Conservation (phyloP, 202 grass and related monocot genomes). For the Dendrocalamus latiflorus region DNA sequence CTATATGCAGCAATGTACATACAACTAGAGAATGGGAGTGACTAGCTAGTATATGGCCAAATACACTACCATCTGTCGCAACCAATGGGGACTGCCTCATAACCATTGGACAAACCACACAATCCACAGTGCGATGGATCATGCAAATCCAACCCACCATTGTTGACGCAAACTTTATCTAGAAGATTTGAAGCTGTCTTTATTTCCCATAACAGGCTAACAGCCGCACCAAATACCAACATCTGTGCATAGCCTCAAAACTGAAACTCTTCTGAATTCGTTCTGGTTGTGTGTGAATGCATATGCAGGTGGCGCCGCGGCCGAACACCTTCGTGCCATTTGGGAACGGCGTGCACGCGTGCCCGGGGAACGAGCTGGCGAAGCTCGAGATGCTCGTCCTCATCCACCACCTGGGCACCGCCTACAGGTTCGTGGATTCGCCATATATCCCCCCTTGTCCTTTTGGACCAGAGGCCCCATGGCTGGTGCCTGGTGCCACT, state of each 20-base stretch:
- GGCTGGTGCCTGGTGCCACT: conserved; percentile 11
- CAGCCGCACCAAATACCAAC: neutral
- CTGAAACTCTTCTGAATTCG: neutral
- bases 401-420: conserved; percentile 64
- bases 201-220: neutral
- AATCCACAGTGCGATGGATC: neutral
- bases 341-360: conserved; percentile 54
- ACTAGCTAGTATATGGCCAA: too few relatives aligned
- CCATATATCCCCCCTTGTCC: conserved; percentile 17
- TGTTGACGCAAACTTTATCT: neutral
- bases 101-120: neutral
- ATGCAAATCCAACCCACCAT: neutral
- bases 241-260: neutral
- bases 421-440: conserved; percentile 42
- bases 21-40: neutral
- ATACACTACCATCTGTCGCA: neutral
- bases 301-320: conserved; percentile 47
- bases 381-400: conserved; percentile 72
- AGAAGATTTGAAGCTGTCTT: neutral
- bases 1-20: neutral
- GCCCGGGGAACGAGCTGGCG: conserved; percentile 64
- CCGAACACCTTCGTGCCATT: conserved; percentile 69
- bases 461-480: neutral
- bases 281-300: neutral
- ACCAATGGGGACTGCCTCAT: neutral